These are phyloP conservation scores for Fusarium phyllophilum DNA, from an alignment of 2,329 filamentous ascomycete species.

Conservation along the genomic window DNA sequence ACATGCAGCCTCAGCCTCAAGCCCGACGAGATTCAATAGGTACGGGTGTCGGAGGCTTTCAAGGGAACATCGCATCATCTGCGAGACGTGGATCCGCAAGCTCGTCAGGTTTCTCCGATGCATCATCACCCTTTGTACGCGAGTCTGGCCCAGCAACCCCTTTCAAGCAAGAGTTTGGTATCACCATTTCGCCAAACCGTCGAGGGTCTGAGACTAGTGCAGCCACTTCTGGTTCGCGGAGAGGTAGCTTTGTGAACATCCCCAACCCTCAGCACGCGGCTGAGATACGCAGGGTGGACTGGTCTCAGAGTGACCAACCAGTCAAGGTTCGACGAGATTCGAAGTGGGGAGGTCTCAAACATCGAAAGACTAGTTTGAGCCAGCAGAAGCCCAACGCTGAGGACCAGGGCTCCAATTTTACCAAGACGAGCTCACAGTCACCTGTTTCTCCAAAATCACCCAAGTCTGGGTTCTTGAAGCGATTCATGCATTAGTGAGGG, in stretches of 20 bases:
- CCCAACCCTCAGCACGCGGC: slow-evolving; percentile 31
- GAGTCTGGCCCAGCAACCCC: slow-evolving; percentile 31
- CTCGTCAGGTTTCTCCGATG: slow-evolving; percentile 34
- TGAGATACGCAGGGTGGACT: slow-evolving; percentile 61
- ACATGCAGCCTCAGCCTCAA: slow-evolving; percentile 34
- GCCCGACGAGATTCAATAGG: slow-evolving; percentile 25
- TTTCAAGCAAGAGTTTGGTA: slow-evolving; percentile 32
- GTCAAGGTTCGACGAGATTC: slow-evolving; percentile 55
- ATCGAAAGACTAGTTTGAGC: slow-evolving; percentile 51
- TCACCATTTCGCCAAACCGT: slow-evolving; percentile 19
- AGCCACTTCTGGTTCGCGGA: slow-evolving; percentile 25
- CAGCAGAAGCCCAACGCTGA: slow-evolving; percentile 41
- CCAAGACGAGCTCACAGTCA: slow-evolving; percentile 4
- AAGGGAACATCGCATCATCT: slow-evolving; percentile 1
- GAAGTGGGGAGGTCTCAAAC: slow-evolving; percentile 58
- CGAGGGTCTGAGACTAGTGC: slow-evolving; percentile 32
- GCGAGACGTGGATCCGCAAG: slow-evolving; percentile 28
- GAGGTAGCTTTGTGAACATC: slow-evolving; percentile 27
- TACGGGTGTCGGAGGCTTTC: slow-evolving; percentile 11
- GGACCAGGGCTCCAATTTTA: slow-evolving; percentile 16
- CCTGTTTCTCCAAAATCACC: slow-evolving; percentile 47
- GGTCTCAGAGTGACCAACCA: slow-evolving; percentile 67
- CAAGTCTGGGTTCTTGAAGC: slow-evolving; percentile 54
- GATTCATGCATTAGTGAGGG: slow-evolving; percentile 55
- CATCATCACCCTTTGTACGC: slow-evolving; percentile 25